A percentile compares a stretch with the other conserved stretches of the same genome.
These are phyloP conservation scores for Paracorniculantispora psalliotae DNA, from an alignment of 2,329 filamentous ascomycete genomes.

Conservation along the genomic window DNA sequence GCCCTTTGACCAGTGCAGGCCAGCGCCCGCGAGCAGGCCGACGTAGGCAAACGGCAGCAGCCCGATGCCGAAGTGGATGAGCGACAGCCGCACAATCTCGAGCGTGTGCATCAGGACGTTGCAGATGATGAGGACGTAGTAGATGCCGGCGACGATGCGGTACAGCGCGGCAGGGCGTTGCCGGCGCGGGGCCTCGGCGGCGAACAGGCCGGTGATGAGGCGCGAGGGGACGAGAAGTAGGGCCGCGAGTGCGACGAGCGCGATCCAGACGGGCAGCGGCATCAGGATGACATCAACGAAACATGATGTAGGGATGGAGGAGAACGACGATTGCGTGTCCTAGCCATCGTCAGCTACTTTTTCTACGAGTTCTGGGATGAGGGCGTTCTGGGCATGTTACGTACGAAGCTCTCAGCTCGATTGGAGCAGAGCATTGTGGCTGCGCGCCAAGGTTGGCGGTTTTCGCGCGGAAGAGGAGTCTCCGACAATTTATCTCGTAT, in stretches of 20 bases:
- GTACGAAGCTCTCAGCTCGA: constrained; percentile 12
- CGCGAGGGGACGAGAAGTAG: neutral
- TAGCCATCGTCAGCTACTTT: neutral
- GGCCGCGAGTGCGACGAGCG: neutral
- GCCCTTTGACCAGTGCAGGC: constrained; percentile 1
- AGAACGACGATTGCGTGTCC: constrained; percentile 2
- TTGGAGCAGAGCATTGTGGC: constrained; percentile 6
- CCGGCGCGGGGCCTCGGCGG: neutral
- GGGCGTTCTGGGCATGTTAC: too few species aligned
- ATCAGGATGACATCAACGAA: constrained; percentile 11
- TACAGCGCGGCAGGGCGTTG: neutral
- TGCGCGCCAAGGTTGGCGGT: neutral
- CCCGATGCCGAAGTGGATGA: constrained; percentile 8
- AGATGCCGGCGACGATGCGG: neutral
- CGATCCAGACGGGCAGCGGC: constrained; percentile 9
- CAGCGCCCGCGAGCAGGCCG: constrained; percentile 2
- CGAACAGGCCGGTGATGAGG: neutral
- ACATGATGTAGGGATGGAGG: constrained; percentile 5
- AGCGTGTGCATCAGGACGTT: constrained; percentile 11
- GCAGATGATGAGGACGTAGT: constrained; percentile 7
- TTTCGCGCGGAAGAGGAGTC: too few species aligned
- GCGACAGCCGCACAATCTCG: constrained; percentile 5
- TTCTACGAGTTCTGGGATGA: neutral
- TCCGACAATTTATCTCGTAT: too few species aligned
- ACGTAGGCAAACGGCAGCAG: constrained; percentile 9